Percentiles rank a stretch among this genome's conserved stretches.
phyloP scores from a whole-genome alignment of 495 filamentous ascomycete genomes.

The Penicillium taxi region DNA sequence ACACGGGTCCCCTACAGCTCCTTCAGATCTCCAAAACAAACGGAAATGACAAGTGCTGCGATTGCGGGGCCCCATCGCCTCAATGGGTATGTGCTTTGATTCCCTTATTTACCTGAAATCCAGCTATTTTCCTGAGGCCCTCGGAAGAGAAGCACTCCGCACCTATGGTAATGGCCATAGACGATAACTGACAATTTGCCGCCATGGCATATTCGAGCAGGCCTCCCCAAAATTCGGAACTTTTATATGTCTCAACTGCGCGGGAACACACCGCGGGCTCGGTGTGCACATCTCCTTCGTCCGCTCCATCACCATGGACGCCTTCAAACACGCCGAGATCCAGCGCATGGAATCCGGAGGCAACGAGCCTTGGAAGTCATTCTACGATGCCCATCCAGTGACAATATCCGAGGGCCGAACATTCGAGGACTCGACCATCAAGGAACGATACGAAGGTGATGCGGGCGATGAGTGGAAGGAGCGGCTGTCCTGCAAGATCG shows the following conservation, averaged over 20 bases:
- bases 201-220: slow-evolving; percentile 18
- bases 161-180: neutral
- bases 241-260: slow-evolving; percentile 96
- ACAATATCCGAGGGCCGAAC: slow-evolving; percentile 49
- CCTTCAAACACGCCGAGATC: slow-evolving; percentile 83
- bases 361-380: slow-evolving; percentile 75
- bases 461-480: slow-evolving; percentile 96
- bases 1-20: slow-evolving; percentile 49
- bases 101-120: neutral
- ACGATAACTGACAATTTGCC: slow-evolving; percentile 1
- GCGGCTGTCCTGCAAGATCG: slow-evolving; percentile 73
- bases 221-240: slow-evolving; percentile 70
- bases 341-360: slow-evolving; percentile 80
- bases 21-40: slow-evolving; percentile 79
- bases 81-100: slow-evolving; percentile 61
- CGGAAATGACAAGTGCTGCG: slow-evolving; percentile 81
- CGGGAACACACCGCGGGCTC: slow-evolving; percentile 86
- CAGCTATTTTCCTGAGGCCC: neutral
- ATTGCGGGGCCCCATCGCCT: slow-evolving; percentile 87
- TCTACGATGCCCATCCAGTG: slow-evolving; percentile 65
- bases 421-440: slow-evolving; percentile 71
- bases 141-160: neutral
- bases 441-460: slow-evolving; percentile 77
- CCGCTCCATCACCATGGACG: slow-evolving; percentile 93
- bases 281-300: slow-evolving; percentile 99